Conservation (phyloP, 2,329 filamentous ascomycete species). For the Onygena corvina region DNA sequence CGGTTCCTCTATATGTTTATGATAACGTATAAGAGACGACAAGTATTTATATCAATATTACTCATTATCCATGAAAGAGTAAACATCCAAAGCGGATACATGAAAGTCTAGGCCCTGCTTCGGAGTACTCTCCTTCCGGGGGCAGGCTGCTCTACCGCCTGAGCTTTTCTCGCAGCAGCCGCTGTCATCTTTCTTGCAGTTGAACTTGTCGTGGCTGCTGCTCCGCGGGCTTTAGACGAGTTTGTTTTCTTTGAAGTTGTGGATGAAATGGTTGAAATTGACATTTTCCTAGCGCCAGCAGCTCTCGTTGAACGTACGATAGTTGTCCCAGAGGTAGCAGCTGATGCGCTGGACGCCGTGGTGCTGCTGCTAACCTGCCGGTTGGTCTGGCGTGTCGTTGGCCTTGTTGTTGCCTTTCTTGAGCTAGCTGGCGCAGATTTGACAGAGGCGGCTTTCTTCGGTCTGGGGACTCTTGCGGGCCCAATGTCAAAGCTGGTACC, state of each 20-base stretch:
- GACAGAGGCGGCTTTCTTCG: slow-evolving; percentile 4
- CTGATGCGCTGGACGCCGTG: slow-evolving; percentile 28
- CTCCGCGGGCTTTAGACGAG: slow-evolving; percentile 16
- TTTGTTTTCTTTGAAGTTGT: slow-evolving; percentile 9
- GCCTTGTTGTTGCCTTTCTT: slow-evolving; percentile 25
- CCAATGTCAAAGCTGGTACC: slow-evolving; percentile 9
- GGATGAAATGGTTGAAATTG: slow-evolving; percentile 14
- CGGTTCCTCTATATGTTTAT: too few relatives aligned
- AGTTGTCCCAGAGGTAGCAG: slow-evolving; percentile 31
- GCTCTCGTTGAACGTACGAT: slow-evolving; percentile 23
- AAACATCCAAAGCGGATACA: neutral
- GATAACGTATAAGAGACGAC: slow-evolving; percentile 1
- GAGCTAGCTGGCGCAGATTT: slow-evolving; percentile 20
- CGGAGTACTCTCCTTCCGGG: slow-evolving; percentile 31
- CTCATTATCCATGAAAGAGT: slow-evolving; percentile 1
- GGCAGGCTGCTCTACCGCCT: slow-evolving; percentile 24
- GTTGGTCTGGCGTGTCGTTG: slow-evolving; percentile 28
- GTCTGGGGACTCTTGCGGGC: slow-evolving; percentile 5
- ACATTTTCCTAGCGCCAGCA: slow-evolving; percentile 23
- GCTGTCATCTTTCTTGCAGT: slow-evolving; percentile 27
- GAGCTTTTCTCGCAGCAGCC: slow-evolving; percentile 25
- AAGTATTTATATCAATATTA: too few relatives aligned
- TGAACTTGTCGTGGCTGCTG: slow-evolving; percentile 24
- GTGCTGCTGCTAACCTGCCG: slow-evolving; percentile 27
- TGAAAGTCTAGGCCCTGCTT: slow-evolving; percentile 24